Percentiles rank a stretch among this genome's conserved stretches.
These are phyloP conservation scores for Penicillium sp. DNA, from an alignment of 2,329 filamentous ascomycete species.

Conservation along the genomic window DNA sequence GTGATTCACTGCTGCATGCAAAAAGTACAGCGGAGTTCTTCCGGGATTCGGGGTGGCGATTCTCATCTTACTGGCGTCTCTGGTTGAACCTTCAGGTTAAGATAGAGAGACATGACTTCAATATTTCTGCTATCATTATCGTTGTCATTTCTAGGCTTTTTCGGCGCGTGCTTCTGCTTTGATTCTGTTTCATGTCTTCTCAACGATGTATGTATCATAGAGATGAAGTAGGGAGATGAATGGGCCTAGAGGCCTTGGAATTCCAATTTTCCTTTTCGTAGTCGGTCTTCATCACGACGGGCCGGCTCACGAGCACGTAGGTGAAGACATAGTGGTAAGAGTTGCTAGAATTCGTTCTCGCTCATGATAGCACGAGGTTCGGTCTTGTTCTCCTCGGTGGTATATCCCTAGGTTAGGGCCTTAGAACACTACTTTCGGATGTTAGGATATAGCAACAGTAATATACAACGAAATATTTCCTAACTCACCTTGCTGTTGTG, in stretches of 20 bases:
- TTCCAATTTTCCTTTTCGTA: too few relatives aligned
- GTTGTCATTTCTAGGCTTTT: not conserved
- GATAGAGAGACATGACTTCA: constrained; percentile 7
- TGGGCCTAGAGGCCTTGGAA: constrained; percentile 1
- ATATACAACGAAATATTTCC: too few relatives aligned
- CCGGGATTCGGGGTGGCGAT: constrained; percentile 9
- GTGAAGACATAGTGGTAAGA: too few relatives aligned
- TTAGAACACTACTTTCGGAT: too few relatives aligned
- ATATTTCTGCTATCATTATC: constrained; percentile 2
- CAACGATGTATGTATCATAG: constrained; percentile 16
- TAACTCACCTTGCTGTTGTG: too few relatives aligned
- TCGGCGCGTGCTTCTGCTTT: constrained; percentile 3
- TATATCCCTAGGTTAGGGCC: too few relatives aligned
- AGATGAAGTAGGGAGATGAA: constrained; percentile 13
- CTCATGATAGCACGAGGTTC: too few relatives aligned
- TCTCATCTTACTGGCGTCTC: constrained; percentile 19
- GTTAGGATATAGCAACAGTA: too few relatives aligned
- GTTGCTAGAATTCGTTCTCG: too few relatives aligned
- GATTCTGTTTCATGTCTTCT: constrained; percentile 8
- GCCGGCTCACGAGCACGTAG: too few relatives aligned
- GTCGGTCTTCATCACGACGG: too few relatives aligned
- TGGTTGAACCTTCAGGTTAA: constrained; percentile 9
- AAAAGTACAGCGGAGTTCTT: constrained; percentile 19
- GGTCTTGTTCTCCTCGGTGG: too few relatives aligned
- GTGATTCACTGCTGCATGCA: constrained; percentile 1